Base-by-base conservation (phyloP, 805 yeast genomes). In the Ogataea trehalophila region DNA sequence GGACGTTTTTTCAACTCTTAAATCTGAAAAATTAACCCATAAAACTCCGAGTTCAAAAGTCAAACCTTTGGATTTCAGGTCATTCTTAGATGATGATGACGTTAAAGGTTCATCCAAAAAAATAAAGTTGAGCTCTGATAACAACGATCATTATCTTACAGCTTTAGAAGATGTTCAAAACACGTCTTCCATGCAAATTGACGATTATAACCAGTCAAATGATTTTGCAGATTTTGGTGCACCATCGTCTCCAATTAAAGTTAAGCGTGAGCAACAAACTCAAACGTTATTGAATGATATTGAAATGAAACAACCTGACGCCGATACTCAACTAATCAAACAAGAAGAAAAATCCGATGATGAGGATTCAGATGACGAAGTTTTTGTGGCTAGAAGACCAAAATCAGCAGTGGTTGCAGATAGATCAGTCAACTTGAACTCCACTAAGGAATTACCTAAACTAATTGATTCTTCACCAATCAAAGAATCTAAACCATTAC, bases 351-450 rank as follows among this genome's bases (percentile, higher is more conserved):
- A 42, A 37, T 26, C 44, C 36, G 48, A 46, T 20, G 43, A 35
- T 33, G 17, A 33, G 6, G 37, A 42, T 41, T 17, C 33, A 23
- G 52, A 47, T 4, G 54, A 46, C 15, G 87, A 81, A 36, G 80
- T 81, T 17, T 66, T 80, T n/a, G 71, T 80, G 33, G 67, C 79
- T 5, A 73, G 76, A 57, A 73, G 80, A 58, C 81, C 79, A 40
- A 67, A 78, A 54, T 71, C 72, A 0, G 75, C 67, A 5, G 56
- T 71, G 1, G 70, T 70, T 14, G 69, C 73, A 11, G 66, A 68
- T 39, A 65, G 76, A 43, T 65, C 71, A 0, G 63, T 74, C 9
- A 79, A 73, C 45, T 52, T 80, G 41, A 62, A 62, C 31, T 61
- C 77, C 1, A 52, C 56, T 4, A 62, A 57, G 43, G 55, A 51